Conservation (phyloP, 306 rosid genomes). For the Senna siamea region DNA sequence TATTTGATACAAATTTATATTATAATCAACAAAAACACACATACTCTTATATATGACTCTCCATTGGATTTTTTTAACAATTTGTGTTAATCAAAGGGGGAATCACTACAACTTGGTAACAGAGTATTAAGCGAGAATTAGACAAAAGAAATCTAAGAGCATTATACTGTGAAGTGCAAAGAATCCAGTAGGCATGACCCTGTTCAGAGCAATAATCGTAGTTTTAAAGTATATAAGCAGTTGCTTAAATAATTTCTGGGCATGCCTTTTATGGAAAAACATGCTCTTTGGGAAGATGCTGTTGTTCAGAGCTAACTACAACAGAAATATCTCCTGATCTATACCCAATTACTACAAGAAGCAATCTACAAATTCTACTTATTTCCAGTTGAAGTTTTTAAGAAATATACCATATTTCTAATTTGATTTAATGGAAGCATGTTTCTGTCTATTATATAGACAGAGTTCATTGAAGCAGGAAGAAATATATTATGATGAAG, state of each 20-base stretch:
- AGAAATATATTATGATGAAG: constrained; percentile 26
- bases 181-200: no score
- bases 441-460: background rate
- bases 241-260: constrained; percentile 2
- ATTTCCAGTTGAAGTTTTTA: background rate
- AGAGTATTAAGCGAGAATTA: background rate
- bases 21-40: background rate
- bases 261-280: background rate
- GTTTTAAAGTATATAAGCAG: background rate
- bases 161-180: background rate
- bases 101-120: background rate
- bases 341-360: background rate
- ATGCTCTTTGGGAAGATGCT: background rate
- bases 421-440: background rate
- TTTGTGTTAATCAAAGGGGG: background rate
- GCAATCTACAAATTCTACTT: background rate
- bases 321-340: background rate
- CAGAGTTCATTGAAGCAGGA: background rate
- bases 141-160: background rate
- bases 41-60: background rate
- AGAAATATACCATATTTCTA: background rate
- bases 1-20: background rate
- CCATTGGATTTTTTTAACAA: background rate
- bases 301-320: background rate
- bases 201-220: background rate